Base-by-base conservation (phyloP, 192 early-diverging fungal species). In the Physocladia obscura region DNA sequence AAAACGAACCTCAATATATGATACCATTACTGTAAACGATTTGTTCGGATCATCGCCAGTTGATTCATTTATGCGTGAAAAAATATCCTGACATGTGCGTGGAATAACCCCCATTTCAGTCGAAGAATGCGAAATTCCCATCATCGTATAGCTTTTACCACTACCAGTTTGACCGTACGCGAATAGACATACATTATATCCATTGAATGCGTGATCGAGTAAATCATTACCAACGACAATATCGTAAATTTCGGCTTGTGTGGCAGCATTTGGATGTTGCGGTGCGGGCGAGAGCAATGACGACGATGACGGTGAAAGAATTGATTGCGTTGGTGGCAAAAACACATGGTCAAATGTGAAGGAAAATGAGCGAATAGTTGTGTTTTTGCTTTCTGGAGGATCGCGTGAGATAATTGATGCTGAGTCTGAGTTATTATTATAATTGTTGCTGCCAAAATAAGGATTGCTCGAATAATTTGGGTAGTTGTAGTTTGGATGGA, bases 181-280 rank as follows among this genome's bases (percentile, higher is more conserved):
- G 76, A 97, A 95, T 39, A 97, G 88, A 78, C 93, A 95, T 44
- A 87, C 89, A 75, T 97, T 94, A 77, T 94, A 97, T 27, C 95
- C 95, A 19, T 82, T 83, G 52, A 97, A 88, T 2, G 94, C 89
- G 67, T 96, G 94, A 52, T 90, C 86, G 2, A 96, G 79, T 22
- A 97, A 70, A 13, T 92, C 87, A 30, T 76, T 76, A 4, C 93
- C 93, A 21, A 94, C n/a, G n/a, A n/a, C n/a, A n/a, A n/a, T n/a
- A n/a, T n/a, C n/a, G n/a, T n/a, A n/a, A n/a, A n/a, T n/a, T n/a
- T n/a, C n/a, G n/a, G n/a, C n/a, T n/a, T n/a, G n/a, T n/a, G n/a
- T n/a, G n/a, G n/a, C n/a, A n/a, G n/a, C n/a, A n/a, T n/a, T n/a
- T n/a, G n/a, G n/a, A n/a, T n/a, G n/a, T n/a, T n/a, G n/a, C n/a